Percentiles rank a stretch among this genome's conserved stretches.
These are phyloP conservation scores for Uncinocarpus reesii DNA, from an alignment of 2,329 filamentous ascomycete species.

Conservation along the genomic window DNA sequence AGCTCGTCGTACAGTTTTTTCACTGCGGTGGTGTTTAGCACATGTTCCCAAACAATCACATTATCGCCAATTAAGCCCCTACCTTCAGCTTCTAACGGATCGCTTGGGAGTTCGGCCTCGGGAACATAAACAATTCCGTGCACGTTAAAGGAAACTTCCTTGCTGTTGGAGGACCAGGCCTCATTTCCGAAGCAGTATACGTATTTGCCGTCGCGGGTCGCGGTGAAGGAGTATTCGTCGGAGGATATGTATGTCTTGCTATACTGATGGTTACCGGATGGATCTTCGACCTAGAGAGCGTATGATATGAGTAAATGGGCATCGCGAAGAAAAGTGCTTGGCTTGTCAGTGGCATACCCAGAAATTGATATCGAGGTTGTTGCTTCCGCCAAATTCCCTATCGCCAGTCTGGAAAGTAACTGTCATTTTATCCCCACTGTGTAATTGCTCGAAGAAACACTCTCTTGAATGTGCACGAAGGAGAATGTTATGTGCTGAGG, in stretches of 20 bases:
- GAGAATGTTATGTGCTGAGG: slow-evolving; percentile 85
- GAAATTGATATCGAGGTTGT: slow-evolving; percentile 94
- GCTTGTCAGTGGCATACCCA: slow-evolving; percentile 56
- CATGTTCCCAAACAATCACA: background rate
- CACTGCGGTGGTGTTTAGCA: slow-evolving; percentile 44
- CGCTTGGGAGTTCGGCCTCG: slow-evolving; percentile 70
- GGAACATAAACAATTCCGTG: slow-evolving; percentile 97
- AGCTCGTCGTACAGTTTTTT: slow-evolving; percentile 74
- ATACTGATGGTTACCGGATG: slow-evolving; percentile 61
- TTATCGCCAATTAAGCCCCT: slow-evolving; percentile 24
- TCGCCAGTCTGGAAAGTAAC: slow-evolving; percentile 98
- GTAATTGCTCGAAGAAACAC: slow-evolving; percentile 92
- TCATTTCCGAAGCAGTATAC: slow-evolving; percentile 99
- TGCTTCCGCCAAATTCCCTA: slow-evolving; percentile 85
- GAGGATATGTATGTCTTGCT: slow-evolving; percentile 73
- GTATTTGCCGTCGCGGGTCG: slow-evolving; percentile 76
- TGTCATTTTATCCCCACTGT: slow-evolving; percentile 94
- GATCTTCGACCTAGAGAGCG: slow-evolving; percentile 61
- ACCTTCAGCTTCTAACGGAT: slow-evolving; percentile 88
- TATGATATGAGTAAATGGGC: background rate
- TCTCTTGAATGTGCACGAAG: slow-evolving; percentile 86
- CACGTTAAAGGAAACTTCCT: slow-evolving; percentile 98
- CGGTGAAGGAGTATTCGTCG: slow-evolving; percentile 87
- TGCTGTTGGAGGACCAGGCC: slow-evolving; percentile 89
- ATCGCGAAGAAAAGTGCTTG: slow-evolving; percentile 2